Conservation (phyloP, 257 asterid genomes). For the Solanum peruvianum region DNA sequence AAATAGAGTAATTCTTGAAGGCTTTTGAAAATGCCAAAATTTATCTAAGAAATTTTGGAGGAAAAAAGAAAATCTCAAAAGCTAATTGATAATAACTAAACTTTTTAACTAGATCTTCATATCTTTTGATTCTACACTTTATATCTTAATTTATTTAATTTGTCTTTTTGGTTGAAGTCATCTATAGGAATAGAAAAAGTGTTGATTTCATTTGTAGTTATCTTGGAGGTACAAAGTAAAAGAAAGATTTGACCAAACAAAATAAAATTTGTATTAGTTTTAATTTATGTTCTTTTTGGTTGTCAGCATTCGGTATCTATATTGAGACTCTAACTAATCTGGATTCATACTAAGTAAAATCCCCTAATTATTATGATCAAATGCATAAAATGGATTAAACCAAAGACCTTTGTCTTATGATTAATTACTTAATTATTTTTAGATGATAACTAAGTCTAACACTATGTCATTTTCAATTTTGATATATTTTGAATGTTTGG, state of each 20-base stretch:
- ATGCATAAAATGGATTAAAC: neutral
- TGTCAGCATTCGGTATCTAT: neutral
- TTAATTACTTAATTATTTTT: neutral
- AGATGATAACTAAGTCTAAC: neutral
- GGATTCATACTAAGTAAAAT: too few species aligned
- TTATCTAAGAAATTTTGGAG: neutral
- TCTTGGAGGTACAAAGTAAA: neutral
- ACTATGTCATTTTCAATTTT: neutral
- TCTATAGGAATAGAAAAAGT: neutral
- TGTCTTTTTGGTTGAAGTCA: neutral
- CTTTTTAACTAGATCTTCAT: neutral
- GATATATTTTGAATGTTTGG: neutral
- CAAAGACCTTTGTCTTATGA: neutral
- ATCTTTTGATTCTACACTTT: neutral
- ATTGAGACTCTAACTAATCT: neutral
- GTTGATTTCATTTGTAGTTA: neutral
- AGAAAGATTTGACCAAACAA: neutral
- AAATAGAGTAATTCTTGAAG: neutral
- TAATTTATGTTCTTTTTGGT: neutral
- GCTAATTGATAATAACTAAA: neutral
- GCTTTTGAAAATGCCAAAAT: neutral
- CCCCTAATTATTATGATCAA: neutral
- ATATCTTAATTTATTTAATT: neutral
- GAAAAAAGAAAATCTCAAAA: neutral
- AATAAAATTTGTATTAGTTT: neutral